Conservation (phyloP, 2,329 filamentous ascomycete species). For the Colletotrichum tanaceti region DNA sequence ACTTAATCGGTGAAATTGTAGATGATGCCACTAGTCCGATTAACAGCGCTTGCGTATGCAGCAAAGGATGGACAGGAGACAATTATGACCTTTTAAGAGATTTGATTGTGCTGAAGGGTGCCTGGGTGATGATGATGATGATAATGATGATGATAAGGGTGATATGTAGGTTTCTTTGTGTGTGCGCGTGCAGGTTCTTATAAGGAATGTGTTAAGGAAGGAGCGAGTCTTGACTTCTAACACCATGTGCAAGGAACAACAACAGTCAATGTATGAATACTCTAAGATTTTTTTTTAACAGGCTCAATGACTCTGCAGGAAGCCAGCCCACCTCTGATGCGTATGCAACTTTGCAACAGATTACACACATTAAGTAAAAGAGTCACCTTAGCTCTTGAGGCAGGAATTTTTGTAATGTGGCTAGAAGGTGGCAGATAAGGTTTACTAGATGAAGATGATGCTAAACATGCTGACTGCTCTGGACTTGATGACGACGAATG, state of each 20-base stretch:
- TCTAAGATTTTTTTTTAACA: too few relatives aligned
- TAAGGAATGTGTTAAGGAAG: too few relatives aligned
- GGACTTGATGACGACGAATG: background rate
- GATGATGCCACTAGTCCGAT: slow-evolving; percentile 23
- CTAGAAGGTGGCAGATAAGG: background rate
- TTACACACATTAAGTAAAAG: slow-evolving; percentile 18
- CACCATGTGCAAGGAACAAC: too few relatives aligned
- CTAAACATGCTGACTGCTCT: background rate
- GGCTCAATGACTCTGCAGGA: slow-evolving; percentile 23
- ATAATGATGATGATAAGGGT: too few relatives aligned
- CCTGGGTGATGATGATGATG: background rate
- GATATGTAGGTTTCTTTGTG: too few relatives aligned
- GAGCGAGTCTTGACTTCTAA: too few relatives aligned
- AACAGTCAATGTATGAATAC: too few relatives aligned
- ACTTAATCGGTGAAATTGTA: background rate
- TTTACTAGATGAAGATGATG: background rate
- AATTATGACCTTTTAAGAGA: background rate
- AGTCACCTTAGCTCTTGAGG: slow-evolving; percentile 1
- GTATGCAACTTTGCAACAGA: slow-evolving; percentile 25
- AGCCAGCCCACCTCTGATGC: slow-evolving; percentile 22
- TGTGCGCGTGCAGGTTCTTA: too few relatives aligned
- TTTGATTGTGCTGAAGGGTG: background rate
- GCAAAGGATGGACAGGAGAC: background rate
- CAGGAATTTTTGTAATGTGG: background rate
- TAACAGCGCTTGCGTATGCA: slow-evolving; percentile 25